Conservation (phyloP, 2,329 filamentous ascomycete genomes). For the Aspergillus hiratsukae region DNA sequence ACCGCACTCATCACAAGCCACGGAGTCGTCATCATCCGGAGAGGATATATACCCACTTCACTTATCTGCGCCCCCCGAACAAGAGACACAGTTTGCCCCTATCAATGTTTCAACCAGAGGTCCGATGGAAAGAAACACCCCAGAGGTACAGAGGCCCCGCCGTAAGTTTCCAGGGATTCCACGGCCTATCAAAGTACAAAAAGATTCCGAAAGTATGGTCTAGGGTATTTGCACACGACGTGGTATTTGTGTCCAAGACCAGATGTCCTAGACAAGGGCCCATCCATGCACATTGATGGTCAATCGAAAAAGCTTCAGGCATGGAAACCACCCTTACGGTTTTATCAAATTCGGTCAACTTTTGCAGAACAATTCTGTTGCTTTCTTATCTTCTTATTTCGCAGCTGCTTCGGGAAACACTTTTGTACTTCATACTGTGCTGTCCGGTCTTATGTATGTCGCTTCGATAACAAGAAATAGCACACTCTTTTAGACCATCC, state of each 20-base stretch:
- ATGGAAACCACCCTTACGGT: background rate
- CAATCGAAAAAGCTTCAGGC: background rate
- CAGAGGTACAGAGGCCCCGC: background rate
- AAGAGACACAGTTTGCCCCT: background rate
- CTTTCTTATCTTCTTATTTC: background rate
- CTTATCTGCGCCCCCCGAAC: background rate
- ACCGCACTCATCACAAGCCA: background rate
- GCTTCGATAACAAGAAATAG: background rate
- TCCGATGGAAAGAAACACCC: background rate
- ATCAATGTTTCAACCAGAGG: background rate
- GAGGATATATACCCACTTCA: background rate
- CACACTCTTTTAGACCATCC: background rate
- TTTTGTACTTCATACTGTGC: background rate
- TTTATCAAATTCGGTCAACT: background rate
- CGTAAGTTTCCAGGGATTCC: background rate
- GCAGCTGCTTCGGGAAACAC: background rate
- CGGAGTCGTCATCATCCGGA: background rate
- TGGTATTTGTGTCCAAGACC: background rate
- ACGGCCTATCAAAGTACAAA: background rate
- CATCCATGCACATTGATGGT: background rate
- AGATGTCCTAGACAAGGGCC: background rate
- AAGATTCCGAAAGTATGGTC: background rate
- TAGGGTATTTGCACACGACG: background rate
- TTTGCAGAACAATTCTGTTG: background rate
- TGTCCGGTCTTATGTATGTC: background rate